These are phyloP conservation scores for Wickerhamomyces tratensis DNA, from an alignment of 805 yeast species.

Conservation along the genomic window DNA sequence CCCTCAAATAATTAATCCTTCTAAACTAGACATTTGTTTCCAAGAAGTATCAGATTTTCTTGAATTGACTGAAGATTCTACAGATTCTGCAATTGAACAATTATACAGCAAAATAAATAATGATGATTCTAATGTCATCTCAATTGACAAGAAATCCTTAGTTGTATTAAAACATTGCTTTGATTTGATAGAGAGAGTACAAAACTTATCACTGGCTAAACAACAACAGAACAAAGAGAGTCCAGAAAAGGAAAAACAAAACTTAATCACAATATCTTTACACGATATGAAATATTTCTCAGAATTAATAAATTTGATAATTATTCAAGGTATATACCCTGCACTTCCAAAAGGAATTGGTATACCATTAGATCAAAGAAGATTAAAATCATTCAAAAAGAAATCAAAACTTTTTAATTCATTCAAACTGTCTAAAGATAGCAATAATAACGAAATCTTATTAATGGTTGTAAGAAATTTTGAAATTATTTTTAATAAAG, in stretches of 20 bases:
- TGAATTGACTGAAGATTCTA: slow-evolving; percentile 7
- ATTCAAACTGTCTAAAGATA: slow-evolving; percentile 10
- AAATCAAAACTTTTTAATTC: slow-evolving; percentile 17
- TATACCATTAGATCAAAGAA: slow-evolving; percentile 52
- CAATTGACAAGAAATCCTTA: neutral
- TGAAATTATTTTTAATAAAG: slow-evolving; percentile 12
- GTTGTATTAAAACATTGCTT: slow-evolving; percentile 4
- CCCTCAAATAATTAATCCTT: slow-evolving; percentile 22
- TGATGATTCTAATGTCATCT: neutral
- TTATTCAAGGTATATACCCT: slow-evolving; percentile 65
- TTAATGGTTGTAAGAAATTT: slow-evolving; percentile 13
- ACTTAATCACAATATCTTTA: slow-evolving; percentile 53
- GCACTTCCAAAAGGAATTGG: slow-evolving; percentile 48
- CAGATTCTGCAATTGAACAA: slow-evolving; percentile 7
- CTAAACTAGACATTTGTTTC: slow-evolving; percentile 25
- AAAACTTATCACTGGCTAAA: slow-evolving; percentile 5
- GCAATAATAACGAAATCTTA: slow-evolving; percentile 5
- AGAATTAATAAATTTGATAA: slow-evolving; percentile 49
- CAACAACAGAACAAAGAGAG: neutral
- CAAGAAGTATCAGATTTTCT: slow-evolving; percentile 12
- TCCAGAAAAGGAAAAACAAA: slow-evolving; percentile 9
- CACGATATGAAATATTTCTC: slow-evolving; percentile 78
- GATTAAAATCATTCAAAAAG: slow-evolving; percentile 38
- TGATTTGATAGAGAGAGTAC: slow-evolving; percentile 7
- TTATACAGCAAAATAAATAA: neutral